Percentiles rank a stretch among this genome's conserved stretches.
These are phyloP conservation scores for Porcisia deanei DNA, from an alignment of 208 protist genomes.

Conservation along the genomic window DNA sequence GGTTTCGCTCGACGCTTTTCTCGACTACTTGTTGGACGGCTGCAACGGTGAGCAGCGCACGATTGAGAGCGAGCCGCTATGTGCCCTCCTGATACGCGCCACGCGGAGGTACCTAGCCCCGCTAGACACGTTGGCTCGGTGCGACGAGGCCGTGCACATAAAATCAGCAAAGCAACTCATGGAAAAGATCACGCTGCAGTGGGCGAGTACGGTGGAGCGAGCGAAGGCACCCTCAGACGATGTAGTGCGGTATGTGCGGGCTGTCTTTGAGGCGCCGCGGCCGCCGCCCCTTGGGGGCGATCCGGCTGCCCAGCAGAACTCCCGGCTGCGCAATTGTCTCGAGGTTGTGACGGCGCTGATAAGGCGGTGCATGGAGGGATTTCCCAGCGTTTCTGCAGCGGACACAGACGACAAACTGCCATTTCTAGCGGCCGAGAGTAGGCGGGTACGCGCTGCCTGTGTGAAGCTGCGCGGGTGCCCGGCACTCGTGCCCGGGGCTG, in stretches of 20 bases:
- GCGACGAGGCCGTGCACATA: conserved; percentile 18
- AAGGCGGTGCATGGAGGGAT: conserved; percentile 11
- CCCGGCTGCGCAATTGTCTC: conserved; percentile 18
- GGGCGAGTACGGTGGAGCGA: conserved; percentile 14
- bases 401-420: conserved; percentile 2
- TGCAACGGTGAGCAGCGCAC: conserved; percentile 12
- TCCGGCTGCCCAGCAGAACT: conserved; percentile 23
- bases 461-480: conserved; percentile 5
- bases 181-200: conserved; percentile 20
- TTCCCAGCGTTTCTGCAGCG: conserved; percentile 1
- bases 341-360: not conserved
- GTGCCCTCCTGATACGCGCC: conserved; percentile 13
- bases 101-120: conserved; percentile 20
- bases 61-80: conserved; percentile 6
- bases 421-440: conserved; percentile 18
- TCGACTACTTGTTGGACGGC: conserved; percentile 29
- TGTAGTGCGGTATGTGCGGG: conserved; percentile 14
- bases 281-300: conserved; percentile 33
- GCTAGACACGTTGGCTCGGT: conserved; percentile 18
- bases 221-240: conserved; percentile 7
- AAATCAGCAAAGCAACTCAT: conserved; percentile 18
- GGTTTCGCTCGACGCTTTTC: conserved; percentile 15
- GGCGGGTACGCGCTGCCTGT: conserved; percentile 10
- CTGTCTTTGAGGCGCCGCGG: conserved; percentile 17
- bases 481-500: conserved; percentile 14